A percentile compares a stretch with the other conserved stretches of the same genome.
Evolutionary conservation across 345 rosid genomes (phyloP).

Genomic region (Nasturtium officinale): DNA sequence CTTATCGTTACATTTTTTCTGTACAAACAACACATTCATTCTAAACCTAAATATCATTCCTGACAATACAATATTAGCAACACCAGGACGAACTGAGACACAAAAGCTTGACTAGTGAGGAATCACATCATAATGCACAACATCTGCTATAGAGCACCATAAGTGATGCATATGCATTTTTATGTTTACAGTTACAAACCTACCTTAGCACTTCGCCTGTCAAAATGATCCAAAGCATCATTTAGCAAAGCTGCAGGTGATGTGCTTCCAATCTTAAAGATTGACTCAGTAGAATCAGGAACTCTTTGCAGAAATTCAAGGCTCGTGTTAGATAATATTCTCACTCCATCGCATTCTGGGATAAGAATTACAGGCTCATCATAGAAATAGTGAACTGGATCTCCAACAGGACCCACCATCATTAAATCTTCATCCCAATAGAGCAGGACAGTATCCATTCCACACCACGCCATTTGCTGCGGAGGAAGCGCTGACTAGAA

Average conservation of each 20-base stretch:
- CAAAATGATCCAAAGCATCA: slow-evolving; percentile 99
- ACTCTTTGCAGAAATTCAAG: slow-evolving; percentile 95
- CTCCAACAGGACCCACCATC: slow-evolving; percentile 95
- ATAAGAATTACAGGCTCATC: slow-evolving; percentile 87
- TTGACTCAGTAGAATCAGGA: slow-evolving; percentile 91
- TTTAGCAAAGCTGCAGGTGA: slow-evolving; percentile 85
- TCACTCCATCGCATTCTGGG: slow-evolving; percentile 98
- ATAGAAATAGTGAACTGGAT: slow-evolving; percentile 74
- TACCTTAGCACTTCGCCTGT: slow-evolving; percentile 93
- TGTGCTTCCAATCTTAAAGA: slow-evolving; percentile 96
- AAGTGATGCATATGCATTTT: neutral
- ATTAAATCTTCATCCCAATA: slow-evolving; percentile 92
- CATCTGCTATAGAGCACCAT: neutral
- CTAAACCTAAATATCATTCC: neutral
- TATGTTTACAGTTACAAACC: neutral
- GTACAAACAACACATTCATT: slow-evolving; percentile 1
- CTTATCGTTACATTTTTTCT: neutral
- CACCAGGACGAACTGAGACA: slow-evolving; percentile 1
- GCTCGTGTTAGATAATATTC: slow-evolving; percentile 79
- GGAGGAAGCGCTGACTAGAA: slow-evolving; percentile 94
- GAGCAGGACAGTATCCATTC: slow-evolving; percentile 85
- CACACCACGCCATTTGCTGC: slow-evolving; percentile 97
- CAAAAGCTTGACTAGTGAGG: neutral
- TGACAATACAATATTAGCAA: neutral
- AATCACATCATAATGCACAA: slow-evolving; percentile 3